These are phyloP conservation scores for Cladosporium phlei DNA, from an alignment of 2,329 filamentous ascomycete species.

Conservation along the genomic window DNA sequence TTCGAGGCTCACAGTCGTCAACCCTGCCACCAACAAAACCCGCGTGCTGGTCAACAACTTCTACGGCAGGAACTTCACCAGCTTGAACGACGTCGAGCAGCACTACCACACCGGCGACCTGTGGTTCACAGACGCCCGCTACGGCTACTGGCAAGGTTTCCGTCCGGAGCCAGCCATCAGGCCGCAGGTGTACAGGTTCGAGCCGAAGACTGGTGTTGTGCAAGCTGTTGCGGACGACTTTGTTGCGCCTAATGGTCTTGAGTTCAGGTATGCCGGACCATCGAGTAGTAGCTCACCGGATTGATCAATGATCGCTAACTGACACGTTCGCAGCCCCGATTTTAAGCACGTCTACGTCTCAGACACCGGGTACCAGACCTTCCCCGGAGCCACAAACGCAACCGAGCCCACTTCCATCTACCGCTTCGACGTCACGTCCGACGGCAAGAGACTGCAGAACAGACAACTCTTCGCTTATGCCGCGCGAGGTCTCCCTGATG, in stretches of 20 bases:
- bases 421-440: conserved; percentile 36
- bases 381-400: conserved; percentile 27
- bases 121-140: conserved; percentile 60
- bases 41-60: conserved; percentile 53
- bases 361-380: conserved; percentile 46
- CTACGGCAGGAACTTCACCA: conserved; percentile 59
- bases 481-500: conserved; percentile 54
- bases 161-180: conserved; percentile 7
- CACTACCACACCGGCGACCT: conserved; percentile 52
- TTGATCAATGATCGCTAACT: background rate
- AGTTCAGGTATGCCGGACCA: conserved; percentile 37
- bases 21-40: conserved; percentile 25
- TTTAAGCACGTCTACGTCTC: conserved; percentile 51
- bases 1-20: conserved; percentile 26
- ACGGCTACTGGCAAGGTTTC: conserved; percentile 50
- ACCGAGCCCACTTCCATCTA: conserved; percentile 41
- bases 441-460: conserved; percentile 33
- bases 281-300: background rate
- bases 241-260: conserved; percentile 52
- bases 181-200: conserved; percentile 54
- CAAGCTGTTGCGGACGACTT: conserved; percentile 56
- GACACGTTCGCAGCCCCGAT: conserved; percentile 37
- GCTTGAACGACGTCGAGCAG: conserved; percentile 53
- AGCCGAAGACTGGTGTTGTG: conserved; percentile 48
- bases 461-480: conserved; percentile 52